Conservation (phyloP, 2,329 filamentous ascomycete genomes). For the Alternaria infectoria region DNA sequence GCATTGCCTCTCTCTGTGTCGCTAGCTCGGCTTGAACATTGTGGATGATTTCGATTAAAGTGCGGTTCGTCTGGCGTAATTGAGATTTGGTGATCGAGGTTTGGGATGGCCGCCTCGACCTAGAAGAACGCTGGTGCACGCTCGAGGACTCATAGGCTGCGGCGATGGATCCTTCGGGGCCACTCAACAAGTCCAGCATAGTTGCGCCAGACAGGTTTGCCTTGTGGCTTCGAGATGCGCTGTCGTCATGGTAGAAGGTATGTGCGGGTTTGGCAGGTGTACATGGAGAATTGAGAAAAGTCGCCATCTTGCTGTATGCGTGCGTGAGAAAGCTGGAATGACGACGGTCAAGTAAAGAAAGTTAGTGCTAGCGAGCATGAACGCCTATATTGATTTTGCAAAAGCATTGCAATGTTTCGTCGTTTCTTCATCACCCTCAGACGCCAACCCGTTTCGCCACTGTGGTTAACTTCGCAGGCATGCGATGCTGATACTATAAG, state of each 20-base stretch:
- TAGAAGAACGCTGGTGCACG: neutral
- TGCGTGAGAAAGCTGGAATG: neutral
- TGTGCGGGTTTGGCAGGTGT: constrained; percentile 9
- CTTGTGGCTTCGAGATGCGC: constrained; percentile 12
- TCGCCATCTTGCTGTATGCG: constrained; percentile 17
- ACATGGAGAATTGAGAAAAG: constrained; percentile 14
- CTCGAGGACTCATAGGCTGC: constrained; percentile 13
- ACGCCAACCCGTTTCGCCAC: constrained; percentile 24
- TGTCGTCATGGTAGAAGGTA: constrained; percentile 13
- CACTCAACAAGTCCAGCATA: constrained; percentile 21
- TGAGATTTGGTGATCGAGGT: constrained; percentile 34
- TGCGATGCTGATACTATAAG: constrained; percentile 6
- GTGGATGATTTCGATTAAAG: constrained; percentile 38
- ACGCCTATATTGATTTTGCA: constrained; percentile 6
- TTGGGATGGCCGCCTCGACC: constrained; percentile 29
- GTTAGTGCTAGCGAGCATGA: neutral
- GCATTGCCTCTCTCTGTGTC: constrained; percentile 32
- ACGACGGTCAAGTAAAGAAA: constrained; percentile 5
- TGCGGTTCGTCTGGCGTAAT: constrained; percentile 31
- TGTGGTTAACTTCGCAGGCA: constrained; percentile 7
- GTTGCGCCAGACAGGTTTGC: constrained; percentile 34
- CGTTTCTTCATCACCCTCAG: neutral
- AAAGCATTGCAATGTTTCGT: constrained; percentile 14
- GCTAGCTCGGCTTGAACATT: constrained; percentile 36
- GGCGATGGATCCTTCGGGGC: constrained; percentile 22